A percentile compares a stretch with the other conserved stretches of the same genome.
Evolutionary conservation across 371 early-diverging fungal species (phyloP).

Genomic region (Mucor lusitanicus): DNA sequence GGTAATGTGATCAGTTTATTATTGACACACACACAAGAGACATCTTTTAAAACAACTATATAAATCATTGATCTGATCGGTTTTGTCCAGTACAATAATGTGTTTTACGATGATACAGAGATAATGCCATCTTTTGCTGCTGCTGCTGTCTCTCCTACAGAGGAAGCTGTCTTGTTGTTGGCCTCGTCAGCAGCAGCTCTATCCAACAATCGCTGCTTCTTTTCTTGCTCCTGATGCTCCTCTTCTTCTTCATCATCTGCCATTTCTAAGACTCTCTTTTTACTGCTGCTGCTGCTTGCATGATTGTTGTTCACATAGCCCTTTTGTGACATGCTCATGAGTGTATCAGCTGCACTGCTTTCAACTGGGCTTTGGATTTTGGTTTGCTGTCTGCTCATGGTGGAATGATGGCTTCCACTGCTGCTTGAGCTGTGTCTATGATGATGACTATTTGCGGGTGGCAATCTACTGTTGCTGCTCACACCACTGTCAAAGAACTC

Average conservation of each 20-base stretch:
- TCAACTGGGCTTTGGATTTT: slow-evolving; percentile 26
- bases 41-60: not conserved
- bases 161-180: not conserved
- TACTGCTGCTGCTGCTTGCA: not conserved
- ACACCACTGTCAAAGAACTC: not conserved
- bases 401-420: not conserved
- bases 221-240: slow-evolving; percentile 11
- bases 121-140: slow-evolving; percentile 9
- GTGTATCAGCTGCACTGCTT: slow-evolving; percentile 41
- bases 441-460: slow-evolving; percentile 5
- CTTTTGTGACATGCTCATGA: slow-evolving; percentile 40
- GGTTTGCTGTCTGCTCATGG: not conserved
- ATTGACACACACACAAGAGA: not conserved
- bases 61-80: not conserved
- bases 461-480: not conserved
- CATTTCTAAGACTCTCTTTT: slow-evolving; percentile 27
- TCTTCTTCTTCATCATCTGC: slow-evolving; percentile 28
- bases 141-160: not conserved
- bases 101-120: slow-evolving; percentile 21
- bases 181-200: not conserved
- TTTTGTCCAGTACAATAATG: not conserved
- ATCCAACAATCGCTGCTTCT: slow-evolving; percentile 16
- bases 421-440: slow-evolving; percentile 9
- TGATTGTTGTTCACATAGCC: slow-evolving; percentile 5
- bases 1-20: too few relatives aligned